These are phyloP conservation scores for Peziza echinospora DNA, from an alignment of 495 filamentous ascomycete species.

Conservation along the genomic window DNA sequence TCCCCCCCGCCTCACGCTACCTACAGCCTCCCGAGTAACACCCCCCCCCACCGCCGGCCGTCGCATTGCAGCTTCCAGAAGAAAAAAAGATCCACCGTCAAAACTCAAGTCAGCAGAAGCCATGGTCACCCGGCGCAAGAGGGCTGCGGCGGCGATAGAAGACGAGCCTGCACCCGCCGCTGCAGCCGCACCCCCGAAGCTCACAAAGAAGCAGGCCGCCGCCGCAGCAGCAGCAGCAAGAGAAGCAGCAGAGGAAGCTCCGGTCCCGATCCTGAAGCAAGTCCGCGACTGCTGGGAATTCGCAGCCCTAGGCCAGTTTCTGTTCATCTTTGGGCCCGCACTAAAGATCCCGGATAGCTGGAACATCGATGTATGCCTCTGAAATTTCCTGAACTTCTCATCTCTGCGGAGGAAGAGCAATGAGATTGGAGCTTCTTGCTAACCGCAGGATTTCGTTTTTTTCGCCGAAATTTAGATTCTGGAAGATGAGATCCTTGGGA, in stretches of 20 bases:
- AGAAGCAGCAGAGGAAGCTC: slow-evolving; percentile 20
- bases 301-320: slow-evolving; percentile 81
- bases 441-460: no score
- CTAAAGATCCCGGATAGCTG: slow-evolving; percentile 13
- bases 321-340: slow-evolving; percentile 61
- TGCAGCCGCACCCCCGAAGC: slow-evolving; percentile 11
- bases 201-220: background rate
- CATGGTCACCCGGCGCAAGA: background rate
- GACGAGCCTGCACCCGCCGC: slow-evolving; percentile 19
- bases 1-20: no score
- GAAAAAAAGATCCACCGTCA: no score
- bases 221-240: background rate
- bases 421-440: background rate
- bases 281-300: slow-evolving; percentile 89
- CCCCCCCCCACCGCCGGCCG: no score
- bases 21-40: no score
- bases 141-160: background rate
- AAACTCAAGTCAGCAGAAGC: background rate
- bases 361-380: background rate
- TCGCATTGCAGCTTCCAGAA: no score
- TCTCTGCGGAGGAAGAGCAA: background rate
- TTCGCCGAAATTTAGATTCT: slow-evolving; percentile 67
- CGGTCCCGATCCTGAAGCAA: slow-evolving; percentile 32
- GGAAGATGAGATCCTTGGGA: slow-evolving; percentile 68
- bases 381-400: background rate